A percentile compares a stretch with the other conserved stretches of the same genome.
These are phyloP conservation scores for Coniferiporia weirii DNA, from an alignment of 1,284 basidiomycete genomes.

Conservation along the genomic window DNA sequence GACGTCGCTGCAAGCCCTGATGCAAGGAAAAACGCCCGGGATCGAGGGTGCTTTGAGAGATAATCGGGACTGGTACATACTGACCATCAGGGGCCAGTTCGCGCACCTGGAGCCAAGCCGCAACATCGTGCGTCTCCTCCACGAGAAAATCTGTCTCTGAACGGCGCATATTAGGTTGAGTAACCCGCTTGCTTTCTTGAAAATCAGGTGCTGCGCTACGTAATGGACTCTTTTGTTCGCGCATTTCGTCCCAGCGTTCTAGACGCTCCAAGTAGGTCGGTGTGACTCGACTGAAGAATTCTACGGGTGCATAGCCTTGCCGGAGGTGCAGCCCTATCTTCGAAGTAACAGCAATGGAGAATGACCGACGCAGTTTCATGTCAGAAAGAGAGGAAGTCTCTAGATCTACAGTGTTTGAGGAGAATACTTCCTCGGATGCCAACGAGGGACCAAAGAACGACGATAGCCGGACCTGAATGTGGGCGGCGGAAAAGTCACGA, in stretches of 20 bases:
- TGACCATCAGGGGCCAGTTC: constrained; percentile 84
- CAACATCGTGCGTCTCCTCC: constrained; percentile 85
- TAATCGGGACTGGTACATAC: constrained; percentile 80
- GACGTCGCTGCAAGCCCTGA: constrained; percentile 87
- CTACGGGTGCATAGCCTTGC: constrained; percentile 75
- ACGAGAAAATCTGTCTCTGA: constrained; percentile 91
- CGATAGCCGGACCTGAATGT: constrained; percentile 79
- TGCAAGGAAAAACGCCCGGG: constrained; percentile 86
- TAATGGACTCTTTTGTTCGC: constrained; percentile 52
- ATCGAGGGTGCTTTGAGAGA: constrained; percentile 74
- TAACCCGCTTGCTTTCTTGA: constrained; percentile 34
- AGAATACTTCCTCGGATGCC: constrained; percentile 76
- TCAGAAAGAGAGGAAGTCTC: constrained; percentile 68
- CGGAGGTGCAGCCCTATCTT: constrained; percentile 72
- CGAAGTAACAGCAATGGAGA: constrained; percentile 71
- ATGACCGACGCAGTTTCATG: constrained; percentile 74
- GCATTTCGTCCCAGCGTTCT: constrained; percentile 88
- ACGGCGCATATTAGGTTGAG: constrained; percentile 71
- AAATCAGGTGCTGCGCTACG: constrained; percentile 26
- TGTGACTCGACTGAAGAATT: constrained; percentile 81
- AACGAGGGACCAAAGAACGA: constrained; percentile 71
- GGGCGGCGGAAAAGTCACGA: constrained; percentile 79
- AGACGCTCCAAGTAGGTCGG: constrained; percentile 82
- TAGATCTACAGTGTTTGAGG: constrained; percentile 71
- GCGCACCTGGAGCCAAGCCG: constrained; percentile 80